phyloP scores from a whole-genome alignment of 2,329 filamentous ascomycete species.

The Penicillium sp. region DNA sequence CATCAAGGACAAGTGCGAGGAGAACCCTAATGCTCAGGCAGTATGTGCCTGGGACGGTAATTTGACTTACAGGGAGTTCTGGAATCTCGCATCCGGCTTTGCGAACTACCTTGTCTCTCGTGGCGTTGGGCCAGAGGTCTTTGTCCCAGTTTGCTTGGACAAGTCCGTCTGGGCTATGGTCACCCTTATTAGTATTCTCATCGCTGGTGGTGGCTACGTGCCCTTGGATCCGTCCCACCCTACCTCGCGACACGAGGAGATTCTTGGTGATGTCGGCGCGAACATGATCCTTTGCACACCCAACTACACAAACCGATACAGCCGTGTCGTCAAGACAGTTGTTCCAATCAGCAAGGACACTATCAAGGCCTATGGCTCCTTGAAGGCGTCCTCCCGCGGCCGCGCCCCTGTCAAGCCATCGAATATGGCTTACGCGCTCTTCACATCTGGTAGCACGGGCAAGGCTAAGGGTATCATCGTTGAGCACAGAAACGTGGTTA shows the following conservation, averaged over 20 bases:
- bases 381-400: constrained; percentile 10
- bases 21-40: constrained; percentile 33
- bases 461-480: constrained; percentile 42
- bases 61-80: constrained; percentile 36
- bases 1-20: constrained; percentile 27
- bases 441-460: constrained; percentile 42
- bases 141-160: constrained; percentile 38
- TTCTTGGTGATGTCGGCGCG: constrained; percentile 33
- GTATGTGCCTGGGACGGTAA: constrained; percentile 40
- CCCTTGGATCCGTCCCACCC: constrained; percentile 40
- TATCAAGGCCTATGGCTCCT: constrained; percentile 29
- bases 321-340: constrained; percentile 30
- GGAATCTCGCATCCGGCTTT: constrained; percentile 31
- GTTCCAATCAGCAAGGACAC: constrained; percentile 37
- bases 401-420: constrained; percentile 18
- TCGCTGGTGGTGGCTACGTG: constrained; percentile 38
- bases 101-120: constrained; percentile 33
- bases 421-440: constrained; percentile 38
- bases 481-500: constrained; percentile 36
- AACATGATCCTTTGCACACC: constrained; percentile 37
- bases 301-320: constrained; percentile 32
- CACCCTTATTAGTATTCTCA: constrained; percentile 35
- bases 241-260: constrained; percentile 35
- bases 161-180: constrained; percentile 39
- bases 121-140: constrained; percentile 34